phyloP scores from a whole-genome alignment of 441 rosid species.

The Erodium texanum region DNA sequence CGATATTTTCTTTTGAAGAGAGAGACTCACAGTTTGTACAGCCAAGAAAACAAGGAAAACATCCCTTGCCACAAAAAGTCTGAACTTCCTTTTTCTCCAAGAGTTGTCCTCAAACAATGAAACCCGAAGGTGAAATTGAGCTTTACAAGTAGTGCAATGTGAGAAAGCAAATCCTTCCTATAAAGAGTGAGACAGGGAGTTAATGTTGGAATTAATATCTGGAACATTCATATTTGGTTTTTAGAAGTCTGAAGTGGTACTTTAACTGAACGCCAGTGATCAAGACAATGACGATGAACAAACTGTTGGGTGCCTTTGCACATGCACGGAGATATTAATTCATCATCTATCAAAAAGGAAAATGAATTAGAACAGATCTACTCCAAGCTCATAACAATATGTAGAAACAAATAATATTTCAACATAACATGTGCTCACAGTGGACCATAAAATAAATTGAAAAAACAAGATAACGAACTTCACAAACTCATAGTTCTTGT shows the following conservation, averaged over 20 bases:
- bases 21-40: constrained; percentile 40
- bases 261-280: constrained; percentile 90
- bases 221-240: constrained; percentile 7
- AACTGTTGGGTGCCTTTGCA: constrained; percentile 98
- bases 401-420: neutral
- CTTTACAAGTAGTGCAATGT: constrained; percentile 89
- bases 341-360: constrained; percentile 48
- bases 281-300: constrained; percentile 89
- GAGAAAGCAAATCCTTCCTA: constrained; percentile 94
- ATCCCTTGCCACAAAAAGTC: constrained; percentile 92
- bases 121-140: constrained; percentile 76
- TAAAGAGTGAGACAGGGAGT: too few species aligned
- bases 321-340: constrained; percentile 93
- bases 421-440: neutral
- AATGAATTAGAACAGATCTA: constrained; percentile 1
- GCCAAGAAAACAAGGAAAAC: constrained; percentile 82
- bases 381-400: neutral
- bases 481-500: neutral
- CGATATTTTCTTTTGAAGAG: neutral
- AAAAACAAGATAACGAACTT: neutral
- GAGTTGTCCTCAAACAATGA: constrained; percentile 67
- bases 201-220: too few species aligned
- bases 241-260: neutral
- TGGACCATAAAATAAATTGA: neutral
- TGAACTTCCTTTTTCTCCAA: constrained; percentile 81